Percentiles rank a stretch among this genome's conserved stretches.
Evolutionary conservation across 257 asterid genomes (phyloP).

Genomic region (Sherardia arvensis): DNA sequence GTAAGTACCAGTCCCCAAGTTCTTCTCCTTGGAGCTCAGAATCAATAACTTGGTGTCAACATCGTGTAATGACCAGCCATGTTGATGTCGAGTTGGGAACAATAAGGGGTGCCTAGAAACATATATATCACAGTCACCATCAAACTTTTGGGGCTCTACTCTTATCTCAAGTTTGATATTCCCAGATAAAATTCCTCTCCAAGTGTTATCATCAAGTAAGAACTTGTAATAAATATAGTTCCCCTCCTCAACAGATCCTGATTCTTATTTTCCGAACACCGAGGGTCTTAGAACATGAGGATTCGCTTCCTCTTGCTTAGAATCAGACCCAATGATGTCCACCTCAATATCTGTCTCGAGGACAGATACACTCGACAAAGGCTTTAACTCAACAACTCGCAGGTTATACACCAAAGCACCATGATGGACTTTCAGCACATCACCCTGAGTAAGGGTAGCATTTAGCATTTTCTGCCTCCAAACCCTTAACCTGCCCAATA

Average conservation of each 20-base stretch:
- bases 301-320: constrained; percentile 28
- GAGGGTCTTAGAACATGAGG: constrained; percentile 54
- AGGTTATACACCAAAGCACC: constrained; percentile 65
- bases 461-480: too few relatives aligned
- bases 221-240: constrained; percentile 67
- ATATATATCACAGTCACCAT: too few relatives aligned
- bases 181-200: constrained; percentile 43
- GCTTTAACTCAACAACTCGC: constrained; percentile 78
- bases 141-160: too few relatives aligned
- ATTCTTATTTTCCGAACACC: constrained; percentile 55
- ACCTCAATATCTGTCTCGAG: constrained; percentile 93
- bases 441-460: constrained; percentile 86
- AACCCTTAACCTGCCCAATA: too few relatives aligned
- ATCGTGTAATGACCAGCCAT: constrained; percentile 87
- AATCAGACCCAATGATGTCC: constrained; percentile 67
- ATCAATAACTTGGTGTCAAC: constrained; percentile 68
- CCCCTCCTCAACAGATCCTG: constrained; percentile 63
- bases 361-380: constrained; percentile 71
- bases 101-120: too few relatives aligned
- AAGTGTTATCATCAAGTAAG: constrained; percentile 40
- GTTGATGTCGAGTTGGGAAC: constrained; percentile 85
- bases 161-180: too few relatives aligned
- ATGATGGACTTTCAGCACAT: constrained; percentile 54
- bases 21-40: constrained; percentile 57
- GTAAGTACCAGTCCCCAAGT: constrained; percentile 53